phyloP scores from a whole-genome alignment of 108 stramenopile species.

The Skeletonema grethae region DNA sequence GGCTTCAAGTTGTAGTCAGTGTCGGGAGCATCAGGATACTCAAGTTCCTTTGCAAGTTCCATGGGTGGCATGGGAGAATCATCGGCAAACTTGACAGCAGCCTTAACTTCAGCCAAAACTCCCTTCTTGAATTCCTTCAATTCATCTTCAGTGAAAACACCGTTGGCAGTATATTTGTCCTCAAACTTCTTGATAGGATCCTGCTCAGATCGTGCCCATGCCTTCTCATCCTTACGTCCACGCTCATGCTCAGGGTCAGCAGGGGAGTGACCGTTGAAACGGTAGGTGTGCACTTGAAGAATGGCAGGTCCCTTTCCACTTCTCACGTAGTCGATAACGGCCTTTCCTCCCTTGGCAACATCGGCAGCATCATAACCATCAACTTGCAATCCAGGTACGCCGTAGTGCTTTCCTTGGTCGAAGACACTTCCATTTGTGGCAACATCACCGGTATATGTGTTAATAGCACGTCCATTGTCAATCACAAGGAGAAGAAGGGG shows the following conservation, averaged over 20 bases:
- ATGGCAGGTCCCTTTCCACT: slow-evolving; percentile 94
- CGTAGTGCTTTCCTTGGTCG: slow-evolving; percentile 94
- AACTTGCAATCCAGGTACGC: slow-evolving; percentile 92
- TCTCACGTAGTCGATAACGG: slow-evolving; percentile 95
- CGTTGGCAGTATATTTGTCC: slow-evolving; percentile 71
- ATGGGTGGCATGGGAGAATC: slow-evolving; percentile 91
- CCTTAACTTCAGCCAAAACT: slow-evolving; percentile 87
- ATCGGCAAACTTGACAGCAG: slow-evolving; percentile 91
- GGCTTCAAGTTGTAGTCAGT: slow-evolving; percentile 92
- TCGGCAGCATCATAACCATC: slow-evolving; percentile 92
- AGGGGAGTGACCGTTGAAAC: slow-evolving; percentile 98
- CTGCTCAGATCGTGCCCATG: slow-evolving; percentile 93
- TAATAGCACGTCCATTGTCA: slow-evolving; percentile 99
- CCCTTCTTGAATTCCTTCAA: slow-evolving; percentile 84
- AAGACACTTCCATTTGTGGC: slow-evolving; percentile 92
- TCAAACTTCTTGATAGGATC: slow-evolving; percentile 97
- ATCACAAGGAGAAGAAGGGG: slow-evolving; percentile 93
- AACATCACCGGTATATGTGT: slow-evolving; percentile 97
- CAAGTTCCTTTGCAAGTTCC: slow-evolving; percentile 95
- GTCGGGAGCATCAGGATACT: slow-evolving; percentile 95
- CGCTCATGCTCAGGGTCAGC: slow-evolving; percentile 99
- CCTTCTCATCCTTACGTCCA: slow-evolving; percentile 98
- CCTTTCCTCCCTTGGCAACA: slow-evolving; percentile 95
- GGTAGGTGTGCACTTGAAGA: slow-evolving; percentile 97
- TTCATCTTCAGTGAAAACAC: slow-evolving; percentile 90